phyloP scores from a whole-genome alignment of 1,284 basidiomycete species.

The Singerocomus inundabilis region DNA sequence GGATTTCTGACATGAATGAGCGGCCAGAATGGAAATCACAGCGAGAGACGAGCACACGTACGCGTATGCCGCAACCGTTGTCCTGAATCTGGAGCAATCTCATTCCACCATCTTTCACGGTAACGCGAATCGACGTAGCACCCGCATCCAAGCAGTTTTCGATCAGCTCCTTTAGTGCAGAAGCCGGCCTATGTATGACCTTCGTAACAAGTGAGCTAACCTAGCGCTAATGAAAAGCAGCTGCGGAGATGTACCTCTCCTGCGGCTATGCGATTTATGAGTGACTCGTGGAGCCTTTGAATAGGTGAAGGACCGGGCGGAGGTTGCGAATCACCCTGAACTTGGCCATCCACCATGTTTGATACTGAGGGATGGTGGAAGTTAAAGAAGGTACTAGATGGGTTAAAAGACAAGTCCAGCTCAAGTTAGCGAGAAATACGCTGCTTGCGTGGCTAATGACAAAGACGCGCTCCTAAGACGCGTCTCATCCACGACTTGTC shows the following conservation, averaged over 20 bases:
- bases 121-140: conserved; percentile 83
- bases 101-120: conserved; percentile 93
- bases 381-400: not conserved
- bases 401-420: not conserved
- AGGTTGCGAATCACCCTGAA: conserved; percentile 5
- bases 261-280: conserved; percentile 82
- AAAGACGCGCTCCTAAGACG: not conserved
- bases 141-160: conserved; percentile 96
- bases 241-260: conserved; percentile 57
- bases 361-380: not conserved
- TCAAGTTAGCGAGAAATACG: not conserved
- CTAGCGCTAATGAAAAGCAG: not conserved
- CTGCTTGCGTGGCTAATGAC: not conserved
- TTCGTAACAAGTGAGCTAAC: conserved; percentile 36
- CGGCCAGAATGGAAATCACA: not conserved
- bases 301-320: conserved; percentile 52
- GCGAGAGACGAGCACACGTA: conserved; percentile 30
- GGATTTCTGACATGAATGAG: conserved; percentile 41
- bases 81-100: conserved; percentile 96
- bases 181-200: conserved; percentile 96
- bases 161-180: conserved; percentile 94
- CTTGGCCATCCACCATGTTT: conserved; percentile 14
- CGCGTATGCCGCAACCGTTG: conserved; percentile 92
- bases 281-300: conserved; percentile 65
- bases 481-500: not conserved